phyloP scores from a whole-genome alignment of 148 eudicot species.

The Nepenthes gracilis region DNA sequence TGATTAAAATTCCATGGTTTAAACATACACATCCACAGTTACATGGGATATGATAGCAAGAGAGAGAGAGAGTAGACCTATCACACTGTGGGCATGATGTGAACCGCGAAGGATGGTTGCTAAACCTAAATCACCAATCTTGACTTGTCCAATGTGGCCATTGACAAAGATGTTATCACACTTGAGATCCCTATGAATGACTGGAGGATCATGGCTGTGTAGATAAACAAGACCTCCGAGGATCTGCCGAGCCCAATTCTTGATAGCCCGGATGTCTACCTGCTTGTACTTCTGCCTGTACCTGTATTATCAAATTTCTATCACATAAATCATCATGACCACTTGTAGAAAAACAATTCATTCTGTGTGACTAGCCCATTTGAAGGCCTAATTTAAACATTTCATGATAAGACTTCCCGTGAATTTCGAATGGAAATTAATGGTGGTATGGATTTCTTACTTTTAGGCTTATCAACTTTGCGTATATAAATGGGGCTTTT shows the following conservation, averaged over 20 bases:
- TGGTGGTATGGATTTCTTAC: too few species aligned
- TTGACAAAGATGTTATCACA: conserved; percentile 91
- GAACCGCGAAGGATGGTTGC: conserved; percentile 72
- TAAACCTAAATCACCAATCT: conserved; percentile 92
- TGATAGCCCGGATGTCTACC: conserved; percentile 55
- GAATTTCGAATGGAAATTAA: too few species aligned
- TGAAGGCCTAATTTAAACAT: too few species aligned
- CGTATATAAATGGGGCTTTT: too few species aligned
- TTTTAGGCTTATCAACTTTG: too few species aligned
- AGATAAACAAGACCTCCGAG: conserved; percentile 65
- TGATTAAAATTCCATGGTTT: too few species aligned
- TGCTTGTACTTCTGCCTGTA: conserved; percentile 61
- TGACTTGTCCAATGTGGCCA: conserved; percentile 89
- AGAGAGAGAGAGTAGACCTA: conserved; percentile 26
- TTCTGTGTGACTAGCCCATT: too few species aligned
- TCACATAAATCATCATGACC: neutral
- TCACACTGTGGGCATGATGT: conserved; percentile 67
- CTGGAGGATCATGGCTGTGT: conserved; percentile 76
- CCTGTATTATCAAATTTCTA: conserved; percentile 20
- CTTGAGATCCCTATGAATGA: conserved; percentile 82
- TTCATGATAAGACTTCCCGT: too few species aligned
- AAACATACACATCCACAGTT: too few species aligned
- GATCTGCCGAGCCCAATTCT: conserved; percentile 84
- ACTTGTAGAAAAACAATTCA: too few species aligned
- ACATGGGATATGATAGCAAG: neutral